A percentile compares a stretch with the other conserved stretches of the same genome.
Evolutionary conservation across 176 grass and related monocot genomes (phyloP).

Genomic region (Carex scoparia): DNA sequence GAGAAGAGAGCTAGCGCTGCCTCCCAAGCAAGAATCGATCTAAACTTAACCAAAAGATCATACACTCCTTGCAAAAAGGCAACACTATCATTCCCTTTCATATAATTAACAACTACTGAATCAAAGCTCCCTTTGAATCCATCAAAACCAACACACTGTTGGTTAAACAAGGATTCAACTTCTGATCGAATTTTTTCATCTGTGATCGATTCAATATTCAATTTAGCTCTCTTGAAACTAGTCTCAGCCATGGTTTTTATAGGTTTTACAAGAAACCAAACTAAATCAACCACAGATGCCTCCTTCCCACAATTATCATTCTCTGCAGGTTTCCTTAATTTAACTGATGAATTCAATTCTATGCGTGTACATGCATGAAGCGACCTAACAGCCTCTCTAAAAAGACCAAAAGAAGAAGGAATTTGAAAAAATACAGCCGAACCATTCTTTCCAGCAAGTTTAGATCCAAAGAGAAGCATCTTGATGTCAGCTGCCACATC

Average conservation of each 20-base stretch:
- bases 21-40: conserved; percentile 79
- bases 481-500: conserved; percentile 81
- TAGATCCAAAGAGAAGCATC: conserved; percentile 73
- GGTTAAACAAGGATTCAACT: conserved; percentile 33
- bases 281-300: conserved; percentile 51
- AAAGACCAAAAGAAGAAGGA: conserved; percentile 50
- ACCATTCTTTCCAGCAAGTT: conserved; percentile 44
- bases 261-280: conserved; percentile 47
- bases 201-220: conserved; percentile 37
- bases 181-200: conserved; percentile 46
- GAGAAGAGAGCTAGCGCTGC: conserved; percentile 63
- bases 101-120: conserved; percentile 38
- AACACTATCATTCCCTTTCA: conserved; percentile 28
- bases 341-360: conserved; percentile 73
- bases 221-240: conserved; percentile 44
- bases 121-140: conserved; percentile 39
- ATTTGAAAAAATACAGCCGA: conserved; percentile 44
- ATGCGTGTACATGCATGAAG: conserved; percentile 64
- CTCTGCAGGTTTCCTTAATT: conserved; percentile 46
- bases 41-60: conserved; percentile 63
- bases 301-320: conserved; percentile 51
- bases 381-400: conserved; percentile 61
- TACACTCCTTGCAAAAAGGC: conserved; percentile 42
- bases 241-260: conserved; percentile 56
- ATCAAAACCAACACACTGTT: conserved; percentile 2